A percentile compares a stretch with the other conserved stretches of the same genome.
Conservation (phyloP, 768 basidiomycete genomes). For the Tricholoma flavovirens region DNA sequence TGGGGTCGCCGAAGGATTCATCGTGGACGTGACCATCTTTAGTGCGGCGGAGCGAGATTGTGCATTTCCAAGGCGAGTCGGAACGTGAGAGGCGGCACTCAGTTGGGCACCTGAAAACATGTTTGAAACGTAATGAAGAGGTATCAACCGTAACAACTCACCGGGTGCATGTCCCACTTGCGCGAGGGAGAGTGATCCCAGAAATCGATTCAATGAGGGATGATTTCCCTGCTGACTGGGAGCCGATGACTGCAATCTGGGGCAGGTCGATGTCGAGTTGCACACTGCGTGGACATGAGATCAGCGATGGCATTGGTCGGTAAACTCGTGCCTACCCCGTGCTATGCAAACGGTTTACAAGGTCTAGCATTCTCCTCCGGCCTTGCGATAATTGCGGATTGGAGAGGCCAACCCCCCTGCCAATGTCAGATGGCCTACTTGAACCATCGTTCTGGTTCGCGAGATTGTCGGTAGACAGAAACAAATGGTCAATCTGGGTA, state of each 20-base stretch:
- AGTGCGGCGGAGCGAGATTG: slow-evolving; percentile 41
- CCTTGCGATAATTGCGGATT: slow-evolving; percentile 29
- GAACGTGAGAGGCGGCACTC: slow-evolving; percentile 49
- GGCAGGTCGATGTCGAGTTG: slow-evolving; percentile 69
- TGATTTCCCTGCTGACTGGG: slow-evolving; percentile 71
- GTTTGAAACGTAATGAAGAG: background rate
- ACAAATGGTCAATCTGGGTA: no score
- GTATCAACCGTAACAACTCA: slow-evolving; percentile 13
- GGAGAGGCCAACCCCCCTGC: slow-evolving; percentile 46
- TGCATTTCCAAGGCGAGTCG: slow-evolving; percentile 40
- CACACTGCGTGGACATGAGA: slow-evolving; percentile 40
- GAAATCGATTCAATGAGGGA: slow-evolving; percentile 76
- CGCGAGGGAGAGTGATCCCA: slow-evolving; percentile 63
- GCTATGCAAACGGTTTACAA: slow-evolving; percentile 47
- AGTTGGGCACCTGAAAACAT: slow-evolving; percentile 42
- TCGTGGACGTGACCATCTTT: slow-evolving; percentile 34
- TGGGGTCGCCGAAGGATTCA: slow-evolving; percentile 40
- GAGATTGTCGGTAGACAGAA: no score
- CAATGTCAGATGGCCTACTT: no score
- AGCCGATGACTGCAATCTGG: slow-evolving; percentile 67
- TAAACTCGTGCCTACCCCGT: slow-evolving; percentile 58
- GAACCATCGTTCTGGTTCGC: no score
- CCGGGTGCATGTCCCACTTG: slow-evolving; percentile 76
- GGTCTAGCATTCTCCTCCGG: slow-evolving; percentile 45
- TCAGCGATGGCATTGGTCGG: no score